A percentile compares a stretch with the other conserved stretches of the same genome.
Evolutionary conservation across 1,284 basidiomycete species (phyloP).

Genomic region (Melanopsichium pennsylvanicum): DNA sequence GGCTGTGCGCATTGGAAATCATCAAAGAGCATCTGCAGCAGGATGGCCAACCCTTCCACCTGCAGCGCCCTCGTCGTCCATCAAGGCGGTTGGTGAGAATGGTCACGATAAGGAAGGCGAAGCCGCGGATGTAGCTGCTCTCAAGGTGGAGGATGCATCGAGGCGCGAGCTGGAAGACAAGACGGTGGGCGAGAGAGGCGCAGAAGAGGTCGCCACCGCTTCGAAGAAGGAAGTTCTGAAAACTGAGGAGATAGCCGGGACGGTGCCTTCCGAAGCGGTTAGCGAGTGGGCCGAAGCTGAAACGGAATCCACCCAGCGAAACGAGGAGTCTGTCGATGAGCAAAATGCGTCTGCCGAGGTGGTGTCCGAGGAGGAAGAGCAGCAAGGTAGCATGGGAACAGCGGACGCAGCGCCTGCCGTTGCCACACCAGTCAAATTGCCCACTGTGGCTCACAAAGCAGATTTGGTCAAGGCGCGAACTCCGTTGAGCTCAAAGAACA

Average conservation of each 20-base stretch:
- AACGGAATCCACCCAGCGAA: no score
- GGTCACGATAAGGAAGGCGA: neutral
- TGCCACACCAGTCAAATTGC: neutral
- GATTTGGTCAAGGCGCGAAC: conserved; percentile 9
- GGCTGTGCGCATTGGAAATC: conserved; percentile 11
- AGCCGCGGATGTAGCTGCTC: neutral
- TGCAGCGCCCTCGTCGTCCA: neutral
- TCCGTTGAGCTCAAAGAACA: conserved; percentile 18
- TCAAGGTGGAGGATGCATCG: no score
- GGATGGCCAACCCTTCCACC: neutral
- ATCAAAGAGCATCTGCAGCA: conserved; percentile 6
- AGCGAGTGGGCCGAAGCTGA: no score
- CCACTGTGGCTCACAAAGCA: neutral
- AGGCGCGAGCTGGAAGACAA: no score
- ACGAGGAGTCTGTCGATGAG: no score
- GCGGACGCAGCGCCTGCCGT: neutral
- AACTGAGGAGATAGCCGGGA: no score
- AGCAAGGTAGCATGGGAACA: neutral
- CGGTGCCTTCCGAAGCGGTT: no score
- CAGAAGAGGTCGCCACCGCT: no score
- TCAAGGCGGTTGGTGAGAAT: neutral
- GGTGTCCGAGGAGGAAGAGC: neutral
- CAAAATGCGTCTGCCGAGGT: neutral
- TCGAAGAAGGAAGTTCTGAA: no score
- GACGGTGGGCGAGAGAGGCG: no score